A percentile compares a stretch with the other conserved stretches of the same genome.
phyloP scores from a whole-genome alignment of 2,329 filamentous ascomycete genomes.

The Emergomyces orientalis region DNA sequence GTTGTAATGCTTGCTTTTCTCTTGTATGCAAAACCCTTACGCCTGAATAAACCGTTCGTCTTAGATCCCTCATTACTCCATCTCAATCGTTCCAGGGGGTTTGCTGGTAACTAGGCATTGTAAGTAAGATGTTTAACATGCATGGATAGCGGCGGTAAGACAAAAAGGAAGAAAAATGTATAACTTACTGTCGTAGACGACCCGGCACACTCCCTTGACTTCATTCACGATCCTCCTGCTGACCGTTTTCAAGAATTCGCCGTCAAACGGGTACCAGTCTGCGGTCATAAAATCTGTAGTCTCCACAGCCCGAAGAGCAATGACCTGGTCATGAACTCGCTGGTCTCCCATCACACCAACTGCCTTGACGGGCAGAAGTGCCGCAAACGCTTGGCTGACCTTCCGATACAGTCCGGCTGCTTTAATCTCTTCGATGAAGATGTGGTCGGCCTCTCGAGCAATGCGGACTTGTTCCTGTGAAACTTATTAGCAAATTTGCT shows the following conservation, averaged over 20 bases:
- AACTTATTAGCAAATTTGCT: neutral
- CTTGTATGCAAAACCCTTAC: neutral
- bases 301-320: slow-evolving; percentile 52
- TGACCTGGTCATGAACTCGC: slow-evolving; percentile 54
- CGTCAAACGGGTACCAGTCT: slow-evolving; percentile 57
- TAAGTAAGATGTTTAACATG: neutral
- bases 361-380: slow-evolving; percentile 55
- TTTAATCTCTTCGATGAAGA: slow-evolving; percentile 39
- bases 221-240: slow-evolving; percentile 63
- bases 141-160: neutral
- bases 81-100: slow-evolving; percentile 62
- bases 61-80: slow-evolving; percentile 46
- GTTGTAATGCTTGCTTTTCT: neutral
- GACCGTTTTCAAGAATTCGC: slow-evolving; percentile 56
- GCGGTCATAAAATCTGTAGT: slow-evolving; percentile 67
- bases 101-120: slow-evolving; percentile 43
- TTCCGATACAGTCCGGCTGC: slow-evolving; percentile 43
- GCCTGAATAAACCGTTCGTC: neutral
- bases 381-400: slow-evolving; percentile 61
- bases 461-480: slow-evolving; percentile 60
- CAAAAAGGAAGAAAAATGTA: neutral
- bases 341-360: slow-evolving; percentile 54
- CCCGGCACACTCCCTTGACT: slow-evolving; percentile 60
- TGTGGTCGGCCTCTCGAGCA: slow-evolving; percentile 42
- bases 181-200: slow-evolving; percentile 40